A percentile compares a stretch with the other conserved stretches of the same genome.
Evolutionary conservation across 2,329 filamentous ascomycete species (phyloP).

Genomic region (Ustulina deusta): DNA sequence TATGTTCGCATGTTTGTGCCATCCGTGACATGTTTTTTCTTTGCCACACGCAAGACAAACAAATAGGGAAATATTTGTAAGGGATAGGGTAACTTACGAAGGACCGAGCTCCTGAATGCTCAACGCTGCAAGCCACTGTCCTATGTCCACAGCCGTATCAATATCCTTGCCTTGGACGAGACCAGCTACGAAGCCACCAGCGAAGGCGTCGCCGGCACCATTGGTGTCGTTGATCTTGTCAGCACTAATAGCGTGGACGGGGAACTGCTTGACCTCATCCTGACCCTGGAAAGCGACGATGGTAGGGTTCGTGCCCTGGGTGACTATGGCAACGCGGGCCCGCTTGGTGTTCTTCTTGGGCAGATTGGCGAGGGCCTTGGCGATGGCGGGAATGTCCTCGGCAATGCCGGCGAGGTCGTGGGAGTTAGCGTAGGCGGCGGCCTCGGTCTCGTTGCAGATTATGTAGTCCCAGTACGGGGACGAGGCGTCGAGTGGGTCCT

Average conservation of each 20-base stretch:
- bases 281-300: slow-evolving; percentile 82
- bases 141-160: slow-evolving; percentile 85
- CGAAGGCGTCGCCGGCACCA: slow-evolving; percentile 96
- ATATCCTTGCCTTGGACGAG: slow-evolving; percentile 86
- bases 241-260: slow-evolving; percentile 81
- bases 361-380: slow-evolving; percentile 84
- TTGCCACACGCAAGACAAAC: neutral
- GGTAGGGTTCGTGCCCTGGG: slow-evolving; percentile 92
- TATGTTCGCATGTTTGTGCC: neutral
- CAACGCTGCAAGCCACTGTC: slow-evolving; percentile 94
- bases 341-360: slow-evolving; percentile 92
- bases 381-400: slow-evolving; percentile 84
- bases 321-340: slow-evolving; percentile 89
- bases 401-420: slow-evolving; percentile 53
- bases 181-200: slow-evolving; percentile 91
- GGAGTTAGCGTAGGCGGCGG: slow-evolving; percentile 84
- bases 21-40: slow-evolving; percentile 2
- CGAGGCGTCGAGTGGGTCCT: slow-evolving; percentile 88
- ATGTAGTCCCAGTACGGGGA: slow-evolving; percentile 95
- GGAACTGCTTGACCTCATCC: slow-evolving; percentile 78
- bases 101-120: slow-evolving; percentile 96
- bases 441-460: slow-evolving; percentile 97
- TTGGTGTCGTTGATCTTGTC: slow-evolving; percentile 94
- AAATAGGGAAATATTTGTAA: slow-evolving; percentile 5
- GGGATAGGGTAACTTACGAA: slow-evolving; percentile 74